Base-by-base conservation (phyloP, 331 rosid species). In the Telfairia occidentalis region DNA sequence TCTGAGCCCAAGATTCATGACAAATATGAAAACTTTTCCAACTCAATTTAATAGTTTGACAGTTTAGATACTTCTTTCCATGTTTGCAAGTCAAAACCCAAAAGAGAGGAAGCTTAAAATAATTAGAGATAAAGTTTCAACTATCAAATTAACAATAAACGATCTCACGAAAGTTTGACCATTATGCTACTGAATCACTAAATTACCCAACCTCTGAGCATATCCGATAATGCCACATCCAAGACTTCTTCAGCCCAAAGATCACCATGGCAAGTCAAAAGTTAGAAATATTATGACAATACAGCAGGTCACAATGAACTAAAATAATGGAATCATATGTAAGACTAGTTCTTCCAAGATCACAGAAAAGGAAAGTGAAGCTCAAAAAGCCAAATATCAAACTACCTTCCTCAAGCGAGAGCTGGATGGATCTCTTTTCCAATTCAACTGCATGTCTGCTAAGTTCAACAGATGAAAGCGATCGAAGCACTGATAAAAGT, bases 371-470 rank as follows among this genome's bases (percentile, higher is more conserved):
- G 65, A 49, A 55, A 32, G 60, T 2, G 52, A 53, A 53, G 34
- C 23, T 70, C 16, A 58, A 5, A 46, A 45, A 45, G 32, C 59
- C 74, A 46, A 2, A 45, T 28, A 28, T 71, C 59, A 30, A 53
- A 55, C 13, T 87, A 94, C 98, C 98, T 94, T 94, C 98, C 86
- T 94, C 96, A 15, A 94, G 82, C 9, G 97, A 91, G 82, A 94
- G 98, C 83, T 94, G 96, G 78, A 94, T 94, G 32, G 98, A 88
- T 81, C 96, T 91, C 87, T 88, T 94, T 82, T 94, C 98, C 85
- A 94, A 82, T 74, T 88, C 98, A 80, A 94, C 96, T 24, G 98
- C 98, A 81, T 87, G 90, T 77, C 91, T 83, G 82, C 92, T 94
- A 71, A 94, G 92, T 77, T 91, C 96, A 75, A 83, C 84, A 0